Evolutionary conservation across 257 asterid species (phyloP).

Genomic region (Apocynum venetum): DNA sequence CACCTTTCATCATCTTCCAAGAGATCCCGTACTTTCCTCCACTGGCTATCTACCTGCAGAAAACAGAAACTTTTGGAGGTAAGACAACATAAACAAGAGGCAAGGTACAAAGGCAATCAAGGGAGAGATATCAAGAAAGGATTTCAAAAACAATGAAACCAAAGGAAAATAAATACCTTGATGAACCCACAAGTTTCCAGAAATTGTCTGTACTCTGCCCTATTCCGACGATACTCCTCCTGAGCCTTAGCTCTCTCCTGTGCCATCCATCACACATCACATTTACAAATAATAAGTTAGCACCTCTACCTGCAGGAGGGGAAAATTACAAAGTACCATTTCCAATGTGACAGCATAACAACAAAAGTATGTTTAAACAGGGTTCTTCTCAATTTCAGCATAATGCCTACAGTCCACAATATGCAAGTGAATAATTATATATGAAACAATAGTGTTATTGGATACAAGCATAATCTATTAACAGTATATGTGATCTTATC

Average conservation of each 20-base stretch:
- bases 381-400: not conserved
- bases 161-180: conserved; percentile 47
- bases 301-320: not conserved
- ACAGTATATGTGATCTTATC: not conserved
- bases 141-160: conserved; percentile 6
- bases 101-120: not conserved
- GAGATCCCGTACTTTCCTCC: conserved; percentile 97
- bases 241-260: conserved; percentile 95
- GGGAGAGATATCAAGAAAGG: conserved; percentile 5
- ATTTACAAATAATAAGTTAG: not conserved
- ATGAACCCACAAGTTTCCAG: conserved; percentile 78
- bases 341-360: not conserved
- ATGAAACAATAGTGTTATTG: not conserved
- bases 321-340: not conserved
- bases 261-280: conserved; percentile 15
- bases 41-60: conserved; percentile 84
- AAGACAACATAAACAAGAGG: conserved; percentile 7
- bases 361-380: not conserved
- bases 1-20: conserved; percentile 96
- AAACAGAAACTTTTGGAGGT: not conserved
- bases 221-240: conserved; percentile 72
- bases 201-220: conserved; percentile 74
- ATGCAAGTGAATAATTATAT: not conserved
- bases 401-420: not conserved
- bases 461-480: not conserved